phyloP scores from a whole-genome alignment of 306 rosid genomes.

The Oemleria cerasiformis region DNA sequence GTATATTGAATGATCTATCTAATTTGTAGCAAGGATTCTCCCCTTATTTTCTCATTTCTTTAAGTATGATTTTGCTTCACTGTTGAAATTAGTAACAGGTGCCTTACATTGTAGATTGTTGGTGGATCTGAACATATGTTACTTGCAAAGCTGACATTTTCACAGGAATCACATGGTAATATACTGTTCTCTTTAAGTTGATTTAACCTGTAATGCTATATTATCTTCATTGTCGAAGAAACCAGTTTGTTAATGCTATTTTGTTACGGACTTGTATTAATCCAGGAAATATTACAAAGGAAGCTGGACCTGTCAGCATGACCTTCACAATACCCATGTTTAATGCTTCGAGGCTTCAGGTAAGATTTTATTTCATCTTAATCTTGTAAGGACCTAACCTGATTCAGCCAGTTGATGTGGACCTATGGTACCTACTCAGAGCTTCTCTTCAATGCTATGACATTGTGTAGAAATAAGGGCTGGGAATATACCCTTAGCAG shows the following conservation, averaged over 20 bases:
- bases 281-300: slow-evolving; percentile 85
- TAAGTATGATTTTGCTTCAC: background rate
- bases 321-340: slow-evolving; percentile 90
- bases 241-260: background rate
- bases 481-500: background rate
- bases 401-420: background rate
- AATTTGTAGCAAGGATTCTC: slow-evolving; percentile 7
- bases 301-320: slow-evolving; percentile 97
- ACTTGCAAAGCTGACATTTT: slow-evolving; percentile 75
- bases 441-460: background rate
- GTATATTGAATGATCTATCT: slow-evolving; percentile 3
- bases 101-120: slow-evolving; percentile 56
- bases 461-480: background rate
- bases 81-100: slow-evolving; percentile 22
- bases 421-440: background rate
- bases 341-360: slow-evolving; percentile 84
- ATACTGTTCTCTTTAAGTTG: slow-evolving; percentile 11
- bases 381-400: background rate
- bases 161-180: slow-evolving; percentile 79
- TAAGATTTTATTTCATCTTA: slow-evolving; percentile 26
- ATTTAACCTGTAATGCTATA: background rate
- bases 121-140: slow-evolving; percentile 96
- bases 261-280: slow-evolving; percentile 9
- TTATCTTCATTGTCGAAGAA: slow-evolving; percentile 2
- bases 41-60: slow-evolving; percentile 17